A percentile compares a stretch with the other conserved stretches of the same genome.
Conservation (phyloP, 805 yeast species). For the Phaffomyces antillensis region DNA sequence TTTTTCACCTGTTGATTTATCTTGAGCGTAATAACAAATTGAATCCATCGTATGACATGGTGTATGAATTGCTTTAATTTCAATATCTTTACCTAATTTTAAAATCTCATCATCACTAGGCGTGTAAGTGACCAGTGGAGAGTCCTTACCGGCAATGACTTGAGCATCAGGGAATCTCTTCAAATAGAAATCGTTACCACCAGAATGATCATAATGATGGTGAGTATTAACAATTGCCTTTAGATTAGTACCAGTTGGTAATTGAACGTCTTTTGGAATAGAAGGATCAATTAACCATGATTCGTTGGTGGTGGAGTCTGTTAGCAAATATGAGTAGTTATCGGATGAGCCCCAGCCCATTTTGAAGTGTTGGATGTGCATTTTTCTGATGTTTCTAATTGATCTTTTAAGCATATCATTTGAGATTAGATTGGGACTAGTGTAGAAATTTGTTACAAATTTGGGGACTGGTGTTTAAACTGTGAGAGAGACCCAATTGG, state of each 20-base stretch:
- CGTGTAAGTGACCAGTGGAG: slow-evolving; percentile 63
- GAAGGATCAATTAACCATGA: slow-evolving; percentile 94
- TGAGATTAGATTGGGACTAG: too few species aligned
- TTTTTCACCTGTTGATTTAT: slow-evolving; percentile 48
- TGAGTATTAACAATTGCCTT: slow-evolving; percentile 88
- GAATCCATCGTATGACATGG: slow-evolving; percentile 99
- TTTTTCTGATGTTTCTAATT: slow-evolving; percentile 31
- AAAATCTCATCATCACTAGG: slow-evolving; percentile 60
- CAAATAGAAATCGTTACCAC: slow-evolving; percentile 53
- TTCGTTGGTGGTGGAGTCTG: slow-evolving; percentile 55
- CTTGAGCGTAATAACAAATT: slow-evolving; percentile 76
- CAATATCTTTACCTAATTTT: slow-evolving; percentile 52
- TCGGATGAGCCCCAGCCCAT: slow-evolving; percentile 96
- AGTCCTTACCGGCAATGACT: slow-evolving; percentile 78
- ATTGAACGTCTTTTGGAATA: slow-evolving; percentile 57
- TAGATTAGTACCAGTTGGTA: slow-evolving; percentile 28
- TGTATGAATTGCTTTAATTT: slow-evolving; percentile 79
- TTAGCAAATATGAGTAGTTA: slow-evolving; percentile 77
- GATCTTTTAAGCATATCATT: too few species aligned
- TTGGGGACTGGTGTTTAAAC: too few species aligned
- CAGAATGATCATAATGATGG: slow-evolving; percentile 94
- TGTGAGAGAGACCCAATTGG: too few species aligned
- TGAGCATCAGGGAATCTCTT: slow-evolving; percentile 40
- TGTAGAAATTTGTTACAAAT: too few species aligned
- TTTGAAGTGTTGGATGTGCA: slow-evolving; percentile 79